A percentile compares a stretch with the other conserved stretches of the same genome.
These are phyloP conservation scores for Laguncularia racemosa DNA, from an alignment of 345 rosid species.

Conservation along the genomic window DNA sequence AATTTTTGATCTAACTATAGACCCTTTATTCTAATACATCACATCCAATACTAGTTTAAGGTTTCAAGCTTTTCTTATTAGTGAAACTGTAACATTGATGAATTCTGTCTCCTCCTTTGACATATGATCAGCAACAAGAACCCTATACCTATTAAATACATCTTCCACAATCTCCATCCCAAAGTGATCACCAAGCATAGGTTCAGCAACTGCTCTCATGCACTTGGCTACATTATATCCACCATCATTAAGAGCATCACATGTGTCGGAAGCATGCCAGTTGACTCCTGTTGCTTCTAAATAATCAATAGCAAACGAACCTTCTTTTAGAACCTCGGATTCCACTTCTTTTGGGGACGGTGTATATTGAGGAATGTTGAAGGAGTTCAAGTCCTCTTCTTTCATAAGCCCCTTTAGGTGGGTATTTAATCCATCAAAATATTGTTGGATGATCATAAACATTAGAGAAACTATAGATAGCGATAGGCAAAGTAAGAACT, in stretches of 20 bases:
- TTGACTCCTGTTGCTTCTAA: constrained; percentile 29
- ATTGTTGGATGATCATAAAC: too few species aligned
- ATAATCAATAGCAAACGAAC: constrained; percentile 28
- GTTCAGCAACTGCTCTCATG: constrained; percentile 55
- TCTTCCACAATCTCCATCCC: constrained; percentile 24
- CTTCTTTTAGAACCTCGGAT: constrained; percentile 25
- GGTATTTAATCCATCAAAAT: too few species aligned
- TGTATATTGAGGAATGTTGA: constrained; percentile 41
- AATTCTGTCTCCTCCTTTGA: constrained; percentile 9
- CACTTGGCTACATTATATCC: constrained; percentile 31
- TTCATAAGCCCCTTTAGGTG: constrained; percentile 29
- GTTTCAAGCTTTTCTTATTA: neutral
- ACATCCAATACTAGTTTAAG: too few species aligned
- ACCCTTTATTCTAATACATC: too few species aligned
- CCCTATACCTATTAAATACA: constrained; percentile 14
- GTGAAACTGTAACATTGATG: constrained; percentile 7
- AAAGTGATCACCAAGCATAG: constrained; percentile 40
- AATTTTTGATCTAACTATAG: too few species aligned
- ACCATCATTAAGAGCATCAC: constrained; percentile 2
- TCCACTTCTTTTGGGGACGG: constrained; percentile 42
- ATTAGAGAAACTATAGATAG: too few species aligned
- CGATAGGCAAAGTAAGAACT: too few species aligned
- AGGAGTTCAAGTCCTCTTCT: constrained; percentile 29
- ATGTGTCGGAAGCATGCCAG: constrained; percentile 3
- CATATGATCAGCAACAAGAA: neutral